These are phyloP conservation scores for Cicer judaicum DNA, from an alignment of 306 rosid species.

Conservation along the genomic window DNA sequence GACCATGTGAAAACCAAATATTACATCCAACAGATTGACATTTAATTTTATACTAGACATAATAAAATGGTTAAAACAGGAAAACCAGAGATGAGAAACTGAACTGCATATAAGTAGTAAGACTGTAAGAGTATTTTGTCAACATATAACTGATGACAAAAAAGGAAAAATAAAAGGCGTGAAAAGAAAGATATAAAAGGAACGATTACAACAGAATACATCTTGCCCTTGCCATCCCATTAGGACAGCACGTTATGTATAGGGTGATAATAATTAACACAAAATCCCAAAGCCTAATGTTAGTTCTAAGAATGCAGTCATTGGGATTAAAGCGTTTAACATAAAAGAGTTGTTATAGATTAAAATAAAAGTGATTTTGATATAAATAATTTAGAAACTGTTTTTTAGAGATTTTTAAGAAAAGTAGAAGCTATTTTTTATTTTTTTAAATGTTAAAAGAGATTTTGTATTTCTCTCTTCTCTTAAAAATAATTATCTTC, in stretches of 20 bases:
- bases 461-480: too few species aligned
- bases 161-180: not conserved
- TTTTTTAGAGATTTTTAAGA: too few species aligned
- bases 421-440: too few species aligned
- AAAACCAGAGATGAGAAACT: slow-evolving; percentile 4
- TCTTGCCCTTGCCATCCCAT: not conserved
- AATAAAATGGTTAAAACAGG: slow-evolving; percentile 17
- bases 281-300: not conserved
- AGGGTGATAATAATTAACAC: slow-evolving; percentile 18
- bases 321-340: slow-evolving; percentile 14
- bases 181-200: not conserved
- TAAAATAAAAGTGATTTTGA: too few species aligned
- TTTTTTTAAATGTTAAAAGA: too few species aligned
- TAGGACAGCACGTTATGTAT: not conserved
- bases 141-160: slow-evolving; percentile 3
- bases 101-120: not conserved
- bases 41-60: slow-evolving; percentile 27
- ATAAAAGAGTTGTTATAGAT: not conserved
- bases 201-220: not conserved
- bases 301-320: not conserved
- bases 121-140: not conserved
- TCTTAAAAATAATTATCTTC: too few species aligned
- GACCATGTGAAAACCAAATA: not conserved
- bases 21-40: slow-evolving; percentile 13
- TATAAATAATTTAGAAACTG: too few species aligned